These are phyloP conservation scores for Oemleria cerasiformis DNA, from an alignment of 306 rosid species.

Conservation along the genomic window DNA sequence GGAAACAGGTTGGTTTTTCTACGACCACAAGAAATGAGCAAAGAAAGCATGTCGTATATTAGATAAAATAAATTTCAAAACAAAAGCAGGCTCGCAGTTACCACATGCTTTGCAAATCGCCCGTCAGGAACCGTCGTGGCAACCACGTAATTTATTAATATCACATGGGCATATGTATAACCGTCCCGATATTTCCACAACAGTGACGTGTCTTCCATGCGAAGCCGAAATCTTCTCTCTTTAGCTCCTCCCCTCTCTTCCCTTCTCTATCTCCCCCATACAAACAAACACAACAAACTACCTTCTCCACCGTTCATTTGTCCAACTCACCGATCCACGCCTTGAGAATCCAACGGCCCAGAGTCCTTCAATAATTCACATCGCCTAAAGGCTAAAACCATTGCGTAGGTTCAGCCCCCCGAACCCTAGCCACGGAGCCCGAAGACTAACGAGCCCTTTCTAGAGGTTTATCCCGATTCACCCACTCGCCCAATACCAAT, in stretches of 20 bases:
- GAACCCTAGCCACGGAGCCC: conserved; percentile 54
- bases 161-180: background rate
- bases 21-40: background rate
- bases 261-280: conserved; percentile 26
- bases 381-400: conserved; percentile 4
- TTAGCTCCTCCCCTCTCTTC: conserved; percentile 22
- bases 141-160: conserved; percentile 15
- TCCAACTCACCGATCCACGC: conserved; percentile 66
- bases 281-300: conserved; percentile 76
- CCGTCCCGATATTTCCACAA: conserved; percentile 26
- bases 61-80: background rate
- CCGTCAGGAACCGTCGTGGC: conserved; percentile 16
- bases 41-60: background rate
- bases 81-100: background rate
- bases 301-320: conserved; percentile 35
- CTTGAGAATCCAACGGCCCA: conserved; percentile 35
- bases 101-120: conserved; percentile 5
- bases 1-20: no score
- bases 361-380: conserved; percentile 16
- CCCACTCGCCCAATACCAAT: conserved; percentile 33
- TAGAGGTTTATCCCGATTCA: conserved; percentile 57
- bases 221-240: conserved; percentile 28
- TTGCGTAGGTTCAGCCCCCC: conserved; percentile 28
- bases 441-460: conserved; percentile 27
- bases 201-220: conserved; percentile 45